These are phyloP conservation scores for Boletus reticuloceps DNA, from an alignment of 768 basidiomycete species.

Conservation along the genomic window DNA sequence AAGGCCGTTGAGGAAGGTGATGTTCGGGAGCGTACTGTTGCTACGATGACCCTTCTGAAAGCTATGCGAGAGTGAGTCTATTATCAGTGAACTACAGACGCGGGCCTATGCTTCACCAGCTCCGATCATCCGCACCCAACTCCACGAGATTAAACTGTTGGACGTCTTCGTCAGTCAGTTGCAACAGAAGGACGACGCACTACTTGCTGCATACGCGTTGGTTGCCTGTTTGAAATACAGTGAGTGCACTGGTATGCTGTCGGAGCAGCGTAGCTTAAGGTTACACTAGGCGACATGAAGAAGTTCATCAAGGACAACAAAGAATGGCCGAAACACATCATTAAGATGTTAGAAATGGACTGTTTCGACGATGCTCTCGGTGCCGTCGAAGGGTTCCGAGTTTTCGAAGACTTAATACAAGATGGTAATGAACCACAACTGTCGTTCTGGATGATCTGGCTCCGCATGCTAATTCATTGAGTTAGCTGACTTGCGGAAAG, in stretches of 20 bases:
- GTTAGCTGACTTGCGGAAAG: slow-evolving; percentile 12
- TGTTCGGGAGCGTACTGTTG: slow-evolving; percentile 16
- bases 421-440: slow-evolving; percentile 5
- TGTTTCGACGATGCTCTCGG: too few relatives aligned
- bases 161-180: slow-evolving; percentile 13
- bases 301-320: not conserved
- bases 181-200: slow-evolving; percentile 4
- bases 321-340: too few relatives aligned
- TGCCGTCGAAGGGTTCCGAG: too few relatives aligned
- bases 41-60: slow-evolving; percentile 20
- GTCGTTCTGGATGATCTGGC: not conserved
- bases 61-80: slow-evolving; percentile 15
- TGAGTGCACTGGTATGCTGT: not conserved
- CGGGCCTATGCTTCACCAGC: slow-evolving; percentile 1
- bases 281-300: slow-evolving; percentile 11
- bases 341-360: too few relatives aligned
- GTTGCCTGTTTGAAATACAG: slow-evolving; percentile 10
- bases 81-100: not conserved
- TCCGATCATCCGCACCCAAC: not conserved
- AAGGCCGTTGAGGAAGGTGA: not conserved
- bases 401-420: too few relatives aligned
- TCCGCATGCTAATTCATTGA: not conserved
- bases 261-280: not conserved
- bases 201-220: slow-evolving; percentile 22
- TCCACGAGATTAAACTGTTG: slow-evolving; percentile 4